These are phyloP conservation scores for Rubia peregrina DNA, from an alignment of 305 asterid genomes.

Conservation along the genomic window DNA sequence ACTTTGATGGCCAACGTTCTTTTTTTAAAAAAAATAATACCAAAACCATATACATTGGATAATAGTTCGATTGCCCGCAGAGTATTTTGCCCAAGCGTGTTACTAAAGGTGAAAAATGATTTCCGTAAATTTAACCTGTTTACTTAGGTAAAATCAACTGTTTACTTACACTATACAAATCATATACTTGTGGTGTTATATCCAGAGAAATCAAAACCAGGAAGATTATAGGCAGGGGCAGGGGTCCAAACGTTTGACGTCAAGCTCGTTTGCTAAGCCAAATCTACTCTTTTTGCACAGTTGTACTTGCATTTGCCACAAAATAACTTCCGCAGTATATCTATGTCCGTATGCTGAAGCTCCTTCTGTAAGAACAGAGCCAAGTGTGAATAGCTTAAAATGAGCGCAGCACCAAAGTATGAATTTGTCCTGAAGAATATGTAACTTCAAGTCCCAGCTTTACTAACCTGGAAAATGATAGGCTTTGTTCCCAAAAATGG, in stretches of 20 bases:
- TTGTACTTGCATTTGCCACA: slow-evolving; percentile 1
- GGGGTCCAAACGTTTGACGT: not conserved
- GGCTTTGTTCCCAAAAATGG: not conserved
- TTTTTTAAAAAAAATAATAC: too few species aligned
- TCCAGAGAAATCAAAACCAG: not conserved
- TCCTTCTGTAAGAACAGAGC: not conserved
- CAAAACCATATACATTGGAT: too few species aligned
- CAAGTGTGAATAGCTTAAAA: not conserved
- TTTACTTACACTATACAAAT: not conserved
- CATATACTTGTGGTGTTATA: not conserved
- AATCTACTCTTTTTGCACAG: slow-evolving; percentile 4
- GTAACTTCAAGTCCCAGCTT: not conserved
- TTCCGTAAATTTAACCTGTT: not conserved
- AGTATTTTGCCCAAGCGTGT: too few species aligned
- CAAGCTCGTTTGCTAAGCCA: not conserved
- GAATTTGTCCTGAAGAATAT: not conserved
- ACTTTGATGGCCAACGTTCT: too few species aligned
- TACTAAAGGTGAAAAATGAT: too few species aligned
- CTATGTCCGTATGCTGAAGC: not conserved
- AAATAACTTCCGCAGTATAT: not conserved
- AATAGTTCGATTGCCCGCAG: too few species aligned
- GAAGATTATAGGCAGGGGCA: too few species aligned
- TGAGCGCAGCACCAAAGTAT: not conserved
- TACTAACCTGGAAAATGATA: slow-evolving; percentile 1
- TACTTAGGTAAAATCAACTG: not conserved